These are phyloP conservation scores for Roridomyces roridus DNA, from an alignment of 768 basidiomycete species.

Conservation along the genomic window DNA sequence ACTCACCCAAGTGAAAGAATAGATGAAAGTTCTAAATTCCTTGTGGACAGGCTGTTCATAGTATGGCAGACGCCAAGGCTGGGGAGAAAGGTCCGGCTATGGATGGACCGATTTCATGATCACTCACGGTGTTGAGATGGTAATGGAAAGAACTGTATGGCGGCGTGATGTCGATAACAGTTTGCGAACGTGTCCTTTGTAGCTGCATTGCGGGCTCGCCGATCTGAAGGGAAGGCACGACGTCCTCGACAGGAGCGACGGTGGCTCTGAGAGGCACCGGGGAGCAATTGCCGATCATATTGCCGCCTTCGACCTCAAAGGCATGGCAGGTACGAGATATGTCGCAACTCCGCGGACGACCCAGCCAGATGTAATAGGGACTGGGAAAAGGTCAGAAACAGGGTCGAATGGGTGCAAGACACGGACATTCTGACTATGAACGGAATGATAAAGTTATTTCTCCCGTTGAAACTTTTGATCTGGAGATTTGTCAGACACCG, in stretches of 20 bases:
- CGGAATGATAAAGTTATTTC: slow-evolving; percentile 74
- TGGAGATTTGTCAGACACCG: slow-evolving; percentile 19
- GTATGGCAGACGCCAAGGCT: slow-evolving; percentile 75
- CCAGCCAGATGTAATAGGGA: slow-evolving; percentile 80
- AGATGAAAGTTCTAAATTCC: slow-evolving; percentile 67
- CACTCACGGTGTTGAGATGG: slow-evolving; percentile 53
- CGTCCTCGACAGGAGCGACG: slow-evolving; percentile 37
- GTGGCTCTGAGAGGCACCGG: slow-evolving; percentile 40
- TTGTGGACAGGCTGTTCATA: slow-evolving; percentile 73
- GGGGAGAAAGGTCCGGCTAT: slow-evolving; percentile 12
- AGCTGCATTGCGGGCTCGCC: slow-evolving; percentile 42
- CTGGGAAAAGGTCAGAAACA: slow-evolving; percentile 32
- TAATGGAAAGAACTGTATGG: slow-evolving; percentile 71
- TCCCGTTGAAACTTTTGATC: slow-evolving; percentile 74
- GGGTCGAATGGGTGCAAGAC: not conserved
- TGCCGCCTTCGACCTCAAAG: slow-evolving; percentile 70
- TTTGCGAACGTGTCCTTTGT: slow-evolving; percentile 18
- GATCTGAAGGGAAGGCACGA: slow-evolving; percentile 47
- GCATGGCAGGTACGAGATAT: slow-evolving; percentile 60
- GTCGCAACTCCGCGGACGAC: slow-evolving; percentile 67
- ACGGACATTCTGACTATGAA: slow-evolving; percentile 66
- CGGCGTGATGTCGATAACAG: slow-evolving; percentile 55
- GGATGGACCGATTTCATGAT: not conserved
- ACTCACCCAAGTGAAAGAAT: slow-evolving; percentile 65
- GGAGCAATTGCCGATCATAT: slow-evolving; percentile 57